A percentile compares a stretch with the other conserved stretches of the same genome.
These are phyloP conservation scores for Fusarium buharicum DNA, from an alignment of 2,329 filamentous ascomycete species.

Conservation along the genomic window DNA sequence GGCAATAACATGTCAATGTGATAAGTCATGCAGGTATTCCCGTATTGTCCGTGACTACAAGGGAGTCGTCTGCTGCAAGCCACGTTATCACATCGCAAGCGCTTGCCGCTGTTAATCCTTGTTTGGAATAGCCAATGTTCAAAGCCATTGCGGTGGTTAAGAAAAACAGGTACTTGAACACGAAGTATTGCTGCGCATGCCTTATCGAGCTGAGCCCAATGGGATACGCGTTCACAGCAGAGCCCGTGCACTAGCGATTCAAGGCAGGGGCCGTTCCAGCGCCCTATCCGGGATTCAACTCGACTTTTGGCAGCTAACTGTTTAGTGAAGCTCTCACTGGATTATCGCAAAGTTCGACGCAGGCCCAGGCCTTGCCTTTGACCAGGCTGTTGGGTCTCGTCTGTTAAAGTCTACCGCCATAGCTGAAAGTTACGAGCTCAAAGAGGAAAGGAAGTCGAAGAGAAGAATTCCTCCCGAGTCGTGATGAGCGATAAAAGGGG, in stretches of 20 bases:
- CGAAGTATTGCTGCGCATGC: slow-evolving; percentile 15
- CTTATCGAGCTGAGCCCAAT: slow-evolving; percentile 9
- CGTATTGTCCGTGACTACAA: background rate
- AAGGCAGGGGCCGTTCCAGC: slow-evolving; percentile 38
- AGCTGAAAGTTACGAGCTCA: slow-evolving; percentile 6
- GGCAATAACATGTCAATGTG: too few species aligned
- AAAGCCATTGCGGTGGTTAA: slow-evolving; percentile 11
- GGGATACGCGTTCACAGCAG: slow-evolving; percentile 6
- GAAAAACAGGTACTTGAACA: slow-evolving; percentile 21
- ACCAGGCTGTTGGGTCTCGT: slow-evolving; percentile 9
- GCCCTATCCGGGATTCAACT: slow-evolving; percentile 23
- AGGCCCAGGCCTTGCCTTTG: slow-evolving; percentile 13
- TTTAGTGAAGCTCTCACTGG: slow-evolving; percentile 4
- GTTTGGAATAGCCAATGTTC: slow-evolving; percentile 23
- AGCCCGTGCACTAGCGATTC: slow-evolving; percentile 31
- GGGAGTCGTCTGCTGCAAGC: slow-evolving; percentile 21
- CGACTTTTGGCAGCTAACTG: slow-evolving; percentile 19
- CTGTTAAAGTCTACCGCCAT: slow-evolving; percentile 23
- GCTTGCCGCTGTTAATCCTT: slow-evolving; percentile 30
- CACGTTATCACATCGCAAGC: slow-evolving; percentile 35
- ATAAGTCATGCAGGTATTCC: too few species aligned
- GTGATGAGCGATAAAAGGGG: slow-evolving; percentile 4
- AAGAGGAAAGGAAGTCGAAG: slow-evolving; percentile 15
- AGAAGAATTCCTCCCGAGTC: slow-evolving; percentile 1
- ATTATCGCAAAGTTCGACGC: slow-evolving; percentile 22